phyloP scores from a whole-genome alignment of 2,329 filamentous ascomycete genomes.

The Ophiocordyceps unilateralis region DNA sequence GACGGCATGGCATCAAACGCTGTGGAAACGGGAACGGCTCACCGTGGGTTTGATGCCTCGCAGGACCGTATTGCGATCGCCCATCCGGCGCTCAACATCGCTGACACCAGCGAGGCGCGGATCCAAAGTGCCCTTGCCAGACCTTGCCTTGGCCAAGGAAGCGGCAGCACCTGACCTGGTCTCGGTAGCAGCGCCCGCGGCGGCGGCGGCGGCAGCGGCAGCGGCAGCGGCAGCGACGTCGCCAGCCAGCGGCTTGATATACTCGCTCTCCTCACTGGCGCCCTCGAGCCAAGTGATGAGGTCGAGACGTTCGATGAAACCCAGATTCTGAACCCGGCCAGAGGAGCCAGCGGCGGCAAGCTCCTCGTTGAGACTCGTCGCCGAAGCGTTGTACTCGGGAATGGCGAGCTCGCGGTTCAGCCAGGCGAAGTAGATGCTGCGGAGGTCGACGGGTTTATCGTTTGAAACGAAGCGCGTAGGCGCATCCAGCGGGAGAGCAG shows the following conservation, averaged over 20 bases:
- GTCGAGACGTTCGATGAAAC: constrained; percentile 82
- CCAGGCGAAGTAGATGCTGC: constrained; percentile 94
- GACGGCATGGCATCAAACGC: constrained; percentile 3
- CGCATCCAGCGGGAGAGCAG: constrained; percentile 50
- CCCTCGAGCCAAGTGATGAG: constrained; percentile 88
- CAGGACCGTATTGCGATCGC: constrained; percentile 77
- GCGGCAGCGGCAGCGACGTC: constrained; percentile 31
- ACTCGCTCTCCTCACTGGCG: constrained; percentile 77
- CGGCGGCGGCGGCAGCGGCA: constrained; percentile 15
- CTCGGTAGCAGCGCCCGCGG: constrained; percentile 5
- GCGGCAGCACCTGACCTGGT: constrained; percentile 20
- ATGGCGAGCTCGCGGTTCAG: constrained; percentile 80
- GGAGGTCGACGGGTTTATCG: constrained; percentile 61
- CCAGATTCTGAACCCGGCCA: constrained; percentile 67
- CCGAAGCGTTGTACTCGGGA: constrained; percentile 77
- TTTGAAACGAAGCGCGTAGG: constrained; percentile 79
- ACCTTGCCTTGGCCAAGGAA: constrained; percentile 27
- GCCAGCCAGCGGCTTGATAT: constrained; percentile 68
- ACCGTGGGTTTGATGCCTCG: constrained; percentile 80
- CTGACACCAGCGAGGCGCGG: constrained; percentile 78
- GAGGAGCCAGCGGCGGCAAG: constrained; percentile 42
- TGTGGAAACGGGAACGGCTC: constrained; percentile 13
- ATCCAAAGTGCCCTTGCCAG: constrained; percentile 54
- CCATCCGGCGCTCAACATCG: constrained; percentile 77
- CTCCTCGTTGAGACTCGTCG: constrained; percentile 64